phyloP scores from a whole-genome alignment of 371 early-diverging fungal genomes.

The Mucor irregularis region DNA sequence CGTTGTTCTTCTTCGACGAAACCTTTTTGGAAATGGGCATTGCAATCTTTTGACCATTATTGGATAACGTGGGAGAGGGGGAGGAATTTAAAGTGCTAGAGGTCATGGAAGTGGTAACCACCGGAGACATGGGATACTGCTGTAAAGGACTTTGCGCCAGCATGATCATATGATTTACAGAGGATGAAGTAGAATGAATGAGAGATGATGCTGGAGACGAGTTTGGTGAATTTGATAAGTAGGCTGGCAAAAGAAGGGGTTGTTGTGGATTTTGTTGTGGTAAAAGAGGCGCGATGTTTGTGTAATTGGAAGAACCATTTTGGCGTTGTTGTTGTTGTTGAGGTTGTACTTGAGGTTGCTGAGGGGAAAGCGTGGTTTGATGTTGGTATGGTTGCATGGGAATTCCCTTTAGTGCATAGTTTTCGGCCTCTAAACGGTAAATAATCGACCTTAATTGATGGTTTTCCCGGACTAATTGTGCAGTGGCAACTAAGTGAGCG shows the following conservation, averaged over 20 bases:
- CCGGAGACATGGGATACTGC: conserved; percentile 14
- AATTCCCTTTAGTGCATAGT: conserved; percentile 38
- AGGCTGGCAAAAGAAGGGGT: conserved; percentile 4
- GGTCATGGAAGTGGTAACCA: conserved; percentile 1
- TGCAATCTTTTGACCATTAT: not conserved
- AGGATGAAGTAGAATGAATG: not conserved
- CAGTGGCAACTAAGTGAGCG: conserved; percentile 33
- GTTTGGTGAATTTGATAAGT: conserved; percentile 1
- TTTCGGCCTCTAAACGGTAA: conserved; percentile 41
- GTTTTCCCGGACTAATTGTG: conserved; percentile 43
- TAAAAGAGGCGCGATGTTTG: conserved; percentile 17
- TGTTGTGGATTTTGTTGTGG: conserved; percentile 2
- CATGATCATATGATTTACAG: conserved; percentile 5
- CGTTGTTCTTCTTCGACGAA: not conserved
- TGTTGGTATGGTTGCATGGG: conserved; percentile 21
- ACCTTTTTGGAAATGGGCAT: conserved; percentile 1
- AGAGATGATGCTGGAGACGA: not conserved
- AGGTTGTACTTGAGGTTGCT: conserved; percentile 10
- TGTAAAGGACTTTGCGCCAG: conserved; percentile 3
- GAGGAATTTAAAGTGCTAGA: not conserved
- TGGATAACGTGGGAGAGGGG: not conserved
- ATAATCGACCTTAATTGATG: conserved; percentile 37
- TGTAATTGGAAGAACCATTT: not conserved
- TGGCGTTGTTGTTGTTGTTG: not conserved
- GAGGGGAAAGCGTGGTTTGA: conserved; percentile 13